phyloP scores from a whole-genome alignment of 176 grass and related monocot species.

The Aegilops sharonensis region DNA sequence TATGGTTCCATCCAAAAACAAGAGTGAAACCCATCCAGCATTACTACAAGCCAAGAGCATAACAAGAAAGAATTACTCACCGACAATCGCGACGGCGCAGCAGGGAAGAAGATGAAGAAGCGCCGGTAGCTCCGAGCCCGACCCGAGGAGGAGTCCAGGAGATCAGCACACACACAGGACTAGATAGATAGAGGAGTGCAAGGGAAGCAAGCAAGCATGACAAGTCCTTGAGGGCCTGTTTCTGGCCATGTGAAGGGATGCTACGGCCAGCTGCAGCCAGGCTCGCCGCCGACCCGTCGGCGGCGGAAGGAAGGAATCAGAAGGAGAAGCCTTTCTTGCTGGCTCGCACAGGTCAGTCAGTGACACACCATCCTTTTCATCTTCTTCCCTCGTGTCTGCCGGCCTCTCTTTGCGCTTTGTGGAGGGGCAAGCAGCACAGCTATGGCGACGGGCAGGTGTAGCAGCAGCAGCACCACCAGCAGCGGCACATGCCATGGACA shows the following conservation, averaged over 20 bases:
- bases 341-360: background rate
- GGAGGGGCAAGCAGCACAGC: background rate
- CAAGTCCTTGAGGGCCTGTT: background rate
- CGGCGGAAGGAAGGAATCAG: conserved; percentile 40
- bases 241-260: background rate
- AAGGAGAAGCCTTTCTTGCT: conserved; percentile 24
- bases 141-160: background rate
- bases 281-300: background rate
- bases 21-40: background rate
- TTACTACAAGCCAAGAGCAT: background rate
- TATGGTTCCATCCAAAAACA: background rate
- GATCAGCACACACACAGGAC: background rate
- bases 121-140: background rate
- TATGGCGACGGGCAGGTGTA: background rate
- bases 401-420: background rate
- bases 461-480: background rate
- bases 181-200: background rate
- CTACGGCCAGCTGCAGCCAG: background rate
- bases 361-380: background rate
- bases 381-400: background rate
- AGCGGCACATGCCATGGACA: conserved; percentile 33
- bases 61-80: background rate
- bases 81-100: background rate
- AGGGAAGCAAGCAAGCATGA: background rate
- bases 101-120: background rate